A percentile compares a stretch with the other conserved stretches of the same genome.
Evolutionary conservation across 2,329 filamentous ascomycete genomes (phyloP).

Genomic region (Epichloe uncinata): DNA sequence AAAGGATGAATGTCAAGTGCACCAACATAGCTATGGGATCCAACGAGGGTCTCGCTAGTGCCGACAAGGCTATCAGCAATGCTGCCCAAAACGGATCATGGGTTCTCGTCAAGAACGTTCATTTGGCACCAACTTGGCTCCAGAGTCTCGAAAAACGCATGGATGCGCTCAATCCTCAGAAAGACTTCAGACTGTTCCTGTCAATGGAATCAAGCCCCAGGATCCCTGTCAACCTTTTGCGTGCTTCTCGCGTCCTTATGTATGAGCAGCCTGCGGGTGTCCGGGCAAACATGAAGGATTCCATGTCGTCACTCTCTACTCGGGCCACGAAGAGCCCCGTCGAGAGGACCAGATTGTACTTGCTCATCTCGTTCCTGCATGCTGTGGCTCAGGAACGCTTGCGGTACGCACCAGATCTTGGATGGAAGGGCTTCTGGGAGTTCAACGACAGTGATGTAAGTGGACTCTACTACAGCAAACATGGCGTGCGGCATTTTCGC

Average conservation of each 20-base stretch:
- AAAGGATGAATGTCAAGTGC: constrained; percentile 68
- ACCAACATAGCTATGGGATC: constrained; percentile 99
- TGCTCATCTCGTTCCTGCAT: constrained; percentile 86
- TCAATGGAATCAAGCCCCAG: constrained; percentile 96
- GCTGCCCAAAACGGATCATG: constrained; percentile 85
- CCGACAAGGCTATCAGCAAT: constrained; percentile 89
- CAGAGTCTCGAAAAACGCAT: constrained; percentile 96
- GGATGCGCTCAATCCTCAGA: constrained; percentile 85
- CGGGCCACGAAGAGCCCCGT: constrained; percentile 71
- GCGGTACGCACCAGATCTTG: constrained; percentile 82
- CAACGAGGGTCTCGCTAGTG: constrained; percentile 80
- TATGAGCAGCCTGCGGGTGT: constrained; percentile 97
- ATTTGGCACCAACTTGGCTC: constrained; percentile 89
- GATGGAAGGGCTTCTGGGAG: constrained; percentile 99
- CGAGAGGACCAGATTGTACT: constrained; percentile 78
- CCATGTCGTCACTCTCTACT: constrained; percentile 67
- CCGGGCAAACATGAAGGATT: constrained; percentile 97
- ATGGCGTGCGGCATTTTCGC: neutral
- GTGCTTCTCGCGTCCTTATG: constrained; percentile 87
- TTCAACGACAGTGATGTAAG: constrained; percentile 98
- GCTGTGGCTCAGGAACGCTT: constrained; percentile 91
- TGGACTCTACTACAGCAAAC: neutral
- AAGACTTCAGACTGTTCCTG: constrained; percentile 86
- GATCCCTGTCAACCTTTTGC: constrained; percentile 90
- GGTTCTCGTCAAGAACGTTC: constrained; percentile 98